Evolutionary conservation across 306 rosid species (phyloP), one percentile per base, ranked within the genome.

Genomic region (Boehmeria nivea): DNA sequence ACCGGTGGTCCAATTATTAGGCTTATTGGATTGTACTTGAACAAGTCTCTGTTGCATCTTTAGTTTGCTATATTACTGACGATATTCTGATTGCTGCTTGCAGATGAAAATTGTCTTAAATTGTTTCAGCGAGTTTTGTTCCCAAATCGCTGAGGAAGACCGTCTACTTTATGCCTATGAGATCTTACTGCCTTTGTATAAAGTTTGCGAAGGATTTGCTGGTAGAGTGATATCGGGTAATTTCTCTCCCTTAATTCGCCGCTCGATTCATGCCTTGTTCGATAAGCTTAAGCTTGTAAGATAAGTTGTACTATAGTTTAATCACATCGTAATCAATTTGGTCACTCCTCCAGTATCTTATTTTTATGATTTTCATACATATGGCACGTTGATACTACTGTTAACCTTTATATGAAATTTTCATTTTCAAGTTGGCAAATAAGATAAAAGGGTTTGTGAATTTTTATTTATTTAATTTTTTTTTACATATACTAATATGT

Each of bases 101-200:
- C 85, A 90, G 98, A 87, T 82, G 94, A 78, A 63, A 51, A 76
- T 80, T 47, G 83, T 87, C 74, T 84, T 87, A 72, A 65, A 78
- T 66, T 61, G 84, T 80, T 90, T 74, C 46, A 34, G 68, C 31
- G 71, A 67, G 25, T 40, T 87, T 52, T 68, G 83, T 54, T 76
- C 77, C 12, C 77, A 80, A 77, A 61, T 90, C 34, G 59, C 74
- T 53, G 67, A 14, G 66, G 88, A 78, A 20, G 91, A 84, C 26
- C 70, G 81, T 66, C 63, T 54, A 56, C 73, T 47, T 34, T 84
- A 82, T 80, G 91, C 82, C 12, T 64, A 57, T 33, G 78, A 70
- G 20, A 66, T 90, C 20, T 48, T 90, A 65, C 72, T 78, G 51
- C 98, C 98, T 33, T 67, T 87, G 2, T 84, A 82, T 60, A 87